A percentile compares a stretch with the other conserved stretches of the same genome.
Evolutionary conservation across 2,329 filamentous ascomycete species (phyloP).

Genomic region (Proliferodiscus dingleyae): DNA sequence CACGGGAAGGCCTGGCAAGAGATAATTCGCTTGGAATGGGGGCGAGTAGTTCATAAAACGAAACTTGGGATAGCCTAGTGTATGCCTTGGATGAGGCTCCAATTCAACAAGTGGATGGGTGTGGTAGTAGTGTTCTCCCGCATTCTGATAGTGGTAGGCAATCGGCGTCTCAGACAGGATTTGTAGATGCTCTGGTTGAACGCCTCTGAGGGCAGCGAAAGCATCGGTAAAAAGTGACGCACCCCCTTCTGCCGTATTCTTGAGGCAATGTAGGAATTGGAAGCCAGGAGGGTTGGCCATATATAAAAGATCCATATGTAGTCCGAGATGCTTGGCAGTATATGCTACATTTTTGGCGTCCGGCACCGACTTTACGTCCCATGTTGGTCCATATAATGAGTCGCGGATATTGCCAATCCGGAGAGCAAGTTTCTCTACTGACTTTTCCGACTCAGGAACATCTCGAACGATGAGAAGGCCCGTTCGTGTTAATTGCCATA

Average conservation of each 20-base stretch:
- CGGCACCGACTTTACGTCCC: slow-evolving; percentile 80
- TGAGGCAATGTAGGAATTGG: slow-evolving; percentile 84
- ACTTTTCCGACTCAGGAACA: slow-evolving; percentile 62
- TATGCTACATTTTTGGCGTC: slow-evolving; percentile 89
- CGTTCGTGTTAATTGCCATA: slow-evolving; percentile 57
- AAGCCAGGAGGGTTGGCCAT: slow-evolving; percentile 72
- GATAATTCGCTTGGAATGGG: slow-evolving; percentile 65
- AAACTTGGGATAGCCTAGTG: too few species aligned
- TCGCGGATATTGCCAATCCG: slow-evolving; percentile 75
- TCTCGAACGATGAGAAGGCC: slow-evolving; percentile 74
- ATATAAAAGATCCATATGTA: slow-evolving; percentile 94
- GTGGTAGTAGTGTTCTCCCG: slow-evolving; percentile 58
- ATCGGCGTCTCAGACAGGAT: slow-evolving; percentile 42
- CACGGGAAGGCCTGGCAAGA: slow-evolving; percentile 21
- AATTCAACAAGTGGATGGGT: slow-evolving; percentile 53
- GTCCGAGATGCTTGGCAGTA: slow-evolving; percentile 72
- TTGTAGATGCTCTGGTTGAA: slow-evolving; percentile 31
- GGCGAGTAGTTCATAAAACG: slow-evolving; percentile 68
- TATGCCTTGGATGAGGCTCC: too few species aligned
- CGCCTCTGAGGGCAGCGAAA: slow-evolving; percentile 50
- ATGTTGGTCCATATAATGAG: slow-evolving; percentile 88
- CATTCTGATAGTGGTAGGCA: slow-evolving; percentile 64
- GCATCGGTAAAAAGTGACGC: slow-evolving; percentile 83
- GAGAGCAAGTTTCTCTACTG: slow-evolving; percentile 63
- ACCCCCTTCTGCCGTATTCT: slow-evolving; percentile 74